A percentile compares a stretch with the other conserved stretches of the same genome.
phyloP scores from a whole-genome alignment of 2,329 filamentous ascomycete species.

The Escovopsis sp. region DNA sequence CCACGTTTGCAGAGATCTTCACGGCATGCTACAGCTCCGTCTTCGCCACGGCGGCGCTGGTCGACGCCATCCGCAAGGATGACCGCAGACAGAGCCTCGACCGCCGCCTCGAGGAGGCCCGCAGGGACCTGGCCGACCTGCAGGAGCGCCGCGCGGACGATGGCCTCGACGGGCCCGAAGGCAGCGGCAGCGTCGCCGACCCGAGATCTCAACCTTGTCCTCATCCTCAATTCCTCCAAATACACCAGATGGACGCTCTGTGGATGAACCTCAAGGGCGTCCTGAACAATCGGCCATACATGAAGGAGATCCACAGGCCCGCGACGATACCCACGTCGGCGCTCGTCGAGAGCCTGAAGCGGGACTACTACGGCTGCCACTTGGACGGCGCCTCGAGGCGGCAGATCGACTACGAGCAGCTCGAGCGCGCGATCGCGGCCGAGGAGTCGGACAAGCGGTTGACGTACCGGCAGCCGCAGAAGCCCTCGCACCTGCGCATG shows the following conservation, averaged over 20 bases:
- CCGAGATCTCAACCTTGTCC: neutral
- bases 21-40: slow-evolving; percentile 55
- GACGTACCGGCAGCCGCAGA: slow-evolving; percentile 11
- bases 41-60: slow-evolving; percentile 47
- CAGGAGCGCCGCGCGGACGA: slow-evolving; percentile 16
- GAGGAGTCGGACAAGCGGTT: slow-evolving; percentile 14
- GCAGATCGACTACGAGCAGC: slow-evolving; percentile 14
- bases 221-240: slow-evolving; percentile 8
- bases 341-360: slow-evolving; percentile 13
- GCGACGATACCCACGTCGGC: slow-evolving; percentile 13
- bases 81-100: slow-evolving; percentile 45
- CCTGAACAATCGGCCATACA: slow-evolving; percentile 17
- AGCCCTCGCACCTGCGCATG: slow-evolving; percentile 12
- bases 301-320: slow-evolving; percentile 20
- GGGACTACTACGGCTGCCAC: slow-evolving; percentile 14
- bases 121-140: slow-evolving; percentile 27
- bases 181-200: slow-evolving; percentile 3
- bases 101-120: slow-evolving; percentile 38
- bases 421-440: slow-evolving; percentile 14
- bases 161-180: too few species aligned
- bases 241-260: slow-evolving; percentile 16
- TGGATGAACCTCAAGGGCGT: slow-evolving; percentile 18
- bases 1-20: slow-evolving; percentile 37
- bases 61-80: slow-evolving; percentile 45
- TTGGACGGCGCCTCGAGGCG: slow-evolving; percentile 8